Base-by-base conservation (phyloP, 352 stramenopile species). In the Pythium pyrilobum region DNA sequence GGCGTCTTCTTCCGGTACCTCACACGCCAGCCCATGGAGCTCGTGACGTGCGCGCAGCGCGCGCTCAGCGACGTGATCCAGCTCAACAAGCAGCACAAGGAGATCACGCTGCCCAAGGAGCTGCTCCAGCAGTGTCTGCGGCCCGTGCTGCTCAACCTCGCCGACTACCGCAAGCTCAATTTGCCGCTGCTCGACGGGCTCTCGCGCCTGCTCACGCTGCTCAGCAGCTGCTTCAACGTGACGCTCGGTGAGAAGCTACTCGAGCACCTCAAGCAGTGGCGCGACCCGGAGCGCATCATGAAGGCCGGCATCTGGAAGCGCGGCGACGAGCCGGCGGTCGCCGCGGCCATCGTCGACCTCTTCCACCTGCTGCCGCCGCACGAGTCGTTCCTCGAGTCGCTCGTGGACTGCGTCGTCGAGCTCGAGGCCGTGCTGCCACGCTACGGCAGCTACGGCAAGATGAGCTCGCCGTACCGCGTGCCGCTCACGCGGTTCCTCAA, bases 181-280 rank as follows among this genome's bases (percentile, higher is more conserved):
- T 62, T 98, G 18, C 87, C 89, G n/a, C 62, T 99, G 9, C 66
- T 99, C 5, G 85, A 97, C 66, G 96, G 93, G 2, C 72, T 99
- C 7, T 89, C 87, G 15, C 78, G 92, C 25, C 69, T 99, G 29
- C 67, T 99, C 6, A 94, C 85, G 5, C 70, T 99, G 0, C 71
- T 99, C 2, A 97, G 89, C 52, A 97, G 84, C 37, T 98, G 95
- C 75, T 99, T 99, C 58, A 99, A 99, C 50, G 95, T 97, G 31
- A 98, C 94, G 12, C 72, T 99, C 1, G 96, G 95, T 6, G 96
- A 99, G 59, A 99, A 99, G 63, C 63, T 99, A 27, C 65, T 99
- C 1, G 96, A 99, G 54, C 96, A 98, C 60, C 63, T 98, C 13
- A 94, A 97, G 62, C 92, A 98, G 59, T 98, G 88, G 88, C 75